These are phyloP conservation scores for Sporothrix dimorphospora DNA, from an alignment of 2,329 filamentous ascomycete species.

Conservation along the genomic window DNA sequence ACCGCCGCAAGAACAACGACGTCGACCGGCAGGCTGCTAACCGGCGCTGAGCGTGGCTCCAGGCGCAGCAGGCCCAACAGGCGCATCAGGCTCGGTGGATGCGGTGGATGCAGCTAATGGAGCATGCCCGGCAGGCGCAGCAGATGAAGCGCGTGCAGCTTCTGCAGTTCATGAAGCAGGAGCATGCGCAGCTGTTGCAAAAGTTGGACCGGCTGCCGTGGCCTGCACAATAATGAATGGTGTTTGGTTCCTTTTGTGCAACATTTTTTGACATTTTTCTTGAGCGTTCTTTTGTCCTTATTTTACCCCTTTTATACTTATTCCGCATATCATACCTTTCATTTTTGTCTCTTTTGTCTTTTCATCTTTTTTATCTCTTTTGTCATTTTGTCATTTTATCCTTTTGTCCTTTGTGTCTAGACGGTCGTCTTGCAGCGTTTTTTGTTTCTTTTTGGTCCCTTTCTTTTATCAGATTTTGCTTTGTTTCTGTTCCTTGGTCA, in stretches of 20 bases:
- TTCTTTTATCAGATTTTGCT: not conserved
- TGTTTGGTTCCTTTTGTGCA: not conserved
- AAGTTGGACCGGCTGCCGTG: not conserved
- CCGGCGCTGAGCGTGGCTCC: not conserved
- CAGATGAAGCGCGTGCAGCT: too few species aligned
- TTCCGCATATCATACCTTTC: not conserved
- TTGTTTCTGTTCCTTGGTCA: not conserved
- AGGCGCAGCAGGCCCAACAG: not conserved
- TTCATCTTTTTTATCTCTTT: not conserved
- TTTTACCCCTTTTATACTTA: not conserved
- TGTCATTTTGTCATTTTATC: not conserved
- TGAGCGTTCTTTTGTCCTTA: not conserved
- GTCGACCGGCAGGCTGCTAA: not conserved
- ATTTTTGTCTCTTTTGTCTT: not conserved
- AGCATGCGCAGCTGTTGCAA: not conserved
- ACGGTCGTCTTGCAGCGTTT: not conserved
- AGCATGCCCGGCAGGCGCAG: too few species aligned
- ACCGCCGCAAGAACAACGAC: constrained; percentile 32
- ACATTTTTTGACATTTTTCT: not conserved
- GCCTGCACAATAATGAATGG: not conserved
- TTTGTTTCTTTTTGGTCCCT: not conserved
- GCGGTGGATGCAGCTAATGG: not conserved
- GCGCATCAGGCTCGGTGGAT: not conserved
- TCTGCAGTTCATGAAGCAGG: too few species aligned
- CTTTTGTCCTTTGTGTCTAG: not conserved